A percentile compares a stretch with the other conserved stretches of the same genome.
Conservation (phyloP, 192 early-diverging fungal species). For the Helicostylum pulchrum region DNA sequence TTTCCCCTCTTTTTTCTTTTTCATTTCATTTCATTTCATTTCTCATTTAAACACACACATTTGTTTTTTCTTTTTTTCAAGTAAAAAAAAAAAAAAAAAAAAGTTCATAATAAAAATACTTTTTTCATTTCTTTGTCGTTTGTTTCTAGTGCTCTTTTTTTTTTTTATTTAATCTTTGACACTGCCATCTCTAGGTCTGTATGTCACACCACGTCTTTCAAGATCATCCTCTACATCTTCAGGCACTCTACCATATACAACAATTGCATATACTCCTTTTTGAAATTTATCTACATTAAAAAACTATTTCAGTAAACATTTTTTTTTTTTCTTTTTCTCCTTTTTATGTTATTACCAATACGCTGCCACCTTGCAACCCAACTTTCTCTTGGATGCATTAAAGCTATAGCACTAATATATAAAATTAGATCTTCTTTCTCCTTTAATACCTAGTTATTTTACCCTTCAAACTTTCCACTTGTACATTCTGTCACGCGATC, state of each 20-base stretch:
- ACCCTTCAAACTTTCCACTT: constrained; percentile 74
- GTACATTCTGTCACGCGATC: constrained; percentile 75
- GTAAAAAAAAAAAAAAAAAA: constrained; percentile 8
- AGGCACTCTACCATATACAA: constrained; percentile 68
- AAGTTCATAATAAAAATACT: neutral
- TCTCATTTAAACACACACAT: neutral
- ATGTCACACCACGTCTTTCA: constrained; percentile 62
- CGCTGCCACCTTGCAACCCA: constrained; percentile 78
- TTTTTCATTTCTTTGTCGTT: neutral
- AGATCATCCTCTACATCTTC: constrained; percentile 73
- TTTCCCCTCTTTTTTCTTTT: constrained; percentile 7
- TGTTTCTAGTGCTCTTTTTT: too few species aligned
- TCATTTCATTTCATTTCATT: neutral
- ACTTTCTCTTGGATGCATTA: constrained; percentile 69
- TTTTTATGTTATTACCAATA: constrained; percentile 40
- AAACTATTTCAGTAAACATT: neutral
- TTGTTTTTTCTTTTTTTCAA: neutral
- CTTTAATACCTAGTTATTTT: too few species aligned
- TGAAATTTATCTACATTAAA: constrained; percentile 50
- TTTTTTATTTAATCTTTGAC: constrained; percentile 31
- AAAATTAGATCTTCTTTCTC: neutral
- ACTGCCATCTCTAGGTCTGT: constrained; percentile 65
- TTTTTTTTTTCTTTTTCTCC: too few species aligned
- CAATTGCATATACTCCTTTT: constrained; percentile 74
- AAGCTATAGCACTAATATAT: constrained; percentile 54